phyloP scores from a whole-genome alignment of 192 early-diverging fungal genomes.

The Backusella luteola region DNA sequence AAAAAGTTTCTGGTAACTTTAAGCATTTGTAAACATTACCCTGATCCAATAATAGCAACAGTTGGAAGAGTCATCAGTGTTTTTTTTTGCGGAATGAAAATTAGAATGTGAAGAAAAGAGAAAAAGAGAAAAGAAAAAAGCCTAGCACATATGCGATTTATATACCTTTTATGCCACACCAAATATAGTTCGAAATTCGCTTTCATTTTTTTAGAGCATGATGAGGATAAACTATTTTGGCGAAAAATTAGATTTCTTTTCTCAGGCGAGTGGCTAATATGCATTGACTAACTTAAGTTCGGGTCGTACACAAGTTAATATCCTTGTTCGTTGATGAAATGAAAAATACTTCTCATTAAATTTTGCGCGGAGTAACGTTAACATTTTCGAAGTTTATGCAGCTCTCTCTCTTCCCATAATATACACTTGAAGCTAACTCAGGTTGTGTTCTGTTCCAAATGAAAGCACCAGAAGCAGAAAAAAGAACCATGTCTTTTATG shows the following conservation, averaged over 20 bases:
- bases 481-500: too few species aligned
- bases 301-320: too few species aligned
- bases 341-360: too few species aligned
- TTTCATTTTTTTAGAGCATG: neutral
- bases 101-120: neutral
- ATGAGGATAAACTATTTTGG: neutral
- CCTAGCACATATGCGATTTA: neutral
- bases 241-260: neutral
- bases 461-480: too few species aligned
- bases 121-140: neutral
- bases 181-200: neutral
- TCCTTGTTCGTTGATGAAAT: too few species aligned
- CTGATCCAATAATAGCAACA: constrained; percentile 8
- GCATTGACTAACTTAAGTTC: too few species aligned
- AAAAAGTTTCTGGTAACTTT: neutral
- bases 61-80: neutral
- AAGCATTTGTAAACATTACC: neutral
- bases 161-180: neutral
- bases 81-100: neutral
- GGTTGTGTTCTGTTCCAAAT: too few species aligned
- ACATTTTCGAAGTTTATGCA: too few species aligned
- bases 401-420: too few species aligned
- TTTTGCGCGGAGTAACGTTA: too few species aligned
- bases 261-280: too few species aligned
- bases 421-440: too few species aligned